A percentile compares a stretch with the other conserved stretches of the same genome.
Evolutionary conservation across 1,284 basidiomycete species (phyloP).

Genomic region (Pholiota adiposa): DNA sequence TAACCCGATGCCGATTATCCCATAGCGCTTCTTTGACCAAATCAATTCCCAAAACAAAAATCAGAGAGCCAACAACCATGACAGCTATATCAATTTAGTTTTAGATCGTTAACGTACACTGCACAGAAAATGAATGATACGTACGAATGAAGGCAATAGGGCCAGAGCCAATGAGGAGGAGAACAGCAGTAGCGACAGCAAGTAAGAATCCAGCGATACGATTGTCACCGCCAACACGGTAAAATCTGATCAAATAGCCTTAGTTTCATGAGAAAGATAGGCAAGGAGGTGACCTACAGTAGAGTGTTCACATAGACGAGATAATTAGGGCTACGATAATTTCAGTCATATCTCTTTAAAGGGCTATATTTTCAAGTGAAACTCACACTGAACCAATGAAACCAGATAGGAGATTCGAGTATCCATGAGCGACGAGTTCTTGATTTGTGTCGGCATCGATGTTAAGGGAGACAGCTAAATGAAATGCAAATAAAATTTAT

Average conservation of each 20-base stretch:
- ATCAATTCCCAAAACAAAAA: slow-evolving; percentile 95
- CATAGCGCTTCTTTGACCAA: slow-evolving; percentile 94
- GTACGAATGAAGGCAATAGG: slow-evolving; percentile 89
- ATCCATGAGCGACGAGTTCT: slow-evolving; percentile 92
- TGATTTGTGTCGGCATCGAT: slow-evolving; percentile 93
- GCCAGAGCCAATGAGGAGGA: slow-evolving; percentile 84
- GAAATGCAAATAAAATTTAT: slow-evolving; percentile 17
- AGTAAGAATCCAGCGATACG: slow-evolving; percentile 88
- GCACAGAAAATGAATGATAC: slow-evolving; percentile 34
- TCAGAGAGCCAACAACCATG: slow-evolving; percentile 89
- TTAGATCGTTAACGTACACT: background rate
- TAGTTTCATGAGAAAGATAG: no score
- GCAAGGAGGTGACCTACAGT: no score
- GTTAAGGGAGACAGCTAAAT: slow-evolving; percentile 82
- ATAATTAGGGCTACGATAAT: slow-evolving; percentile 69
- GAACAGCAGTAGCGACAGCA: slow-evolving; percentile 71
- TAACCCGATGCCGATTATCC: slow-evolving; percentile 93
- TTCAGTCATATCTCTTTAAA: background rate
- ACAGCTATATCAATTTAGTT: slow-evolving; percentile 58
- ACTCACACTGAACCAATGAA: slow-evolving; percentile 80
- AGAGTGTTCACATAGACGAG: slow-evolving; percentile 92
- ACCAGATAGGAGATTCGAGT: slow-evolving; percentile 88
- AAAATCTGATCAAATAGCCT: slow-evolving; percentile 68
- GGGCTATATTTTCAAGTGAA: background rate
- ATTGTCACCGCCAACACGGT: slow-evolving; percentile 91